Conservation (phyloP, 73 alveolate species). For the Uronychia setigera region DNA sequence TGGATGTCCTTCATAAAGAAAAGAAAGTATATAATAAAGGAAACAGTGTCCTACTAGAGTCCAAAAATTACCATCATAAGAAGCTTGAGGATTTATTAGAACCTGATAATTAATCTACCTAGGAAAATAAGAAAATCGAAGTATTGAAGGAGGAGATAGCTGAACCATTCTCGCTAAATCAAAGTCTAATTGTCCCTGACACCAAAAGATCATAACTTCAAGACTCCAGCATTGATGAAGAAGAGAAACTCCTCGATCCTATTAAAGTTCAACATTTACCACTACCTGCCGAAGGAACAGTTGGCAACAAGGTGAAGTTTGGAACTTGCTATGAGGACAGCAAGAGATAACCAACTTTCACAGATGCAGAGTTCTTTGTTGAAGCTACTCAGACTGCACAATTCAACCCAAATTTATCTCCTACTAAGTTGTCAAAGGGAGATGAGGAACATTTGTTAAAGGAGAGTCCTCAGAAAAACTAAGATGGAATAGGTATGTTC, state of each 20-base stretch:
- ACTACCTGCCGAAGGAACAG: no score
- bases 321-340: not conserved
- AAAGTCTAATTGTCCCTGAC: not conserved
- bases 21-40: not conserved
- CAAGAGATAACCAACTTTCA: not conserved
- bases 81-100: not conserved
- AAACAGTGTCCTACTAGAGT: not conserved
- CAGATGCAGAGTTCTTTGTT: not conserved
- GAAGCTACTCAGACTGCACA: no score
- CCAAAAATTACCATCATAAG: not conserved
- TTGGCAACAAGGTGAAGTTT: no score
- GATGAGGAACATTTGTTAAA: no score
- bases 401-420: no score
- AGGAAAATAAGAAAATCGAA: not conserved
- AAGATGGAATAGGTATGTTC: no score
- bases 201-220: no score
- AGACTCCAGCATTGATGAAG: no score
- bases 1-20: not conserved
- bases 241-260: no score
- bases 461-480: no score
- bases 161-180: not conserved
- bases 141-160: not conserved
- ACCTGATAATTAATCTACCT: not conserved
- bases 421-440: no score
- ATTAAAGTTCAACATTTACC: no score